Percentiles rank a stretch among this genome's conserved stretches.
These are phyloP conservation scores for Isatis lusitanica DNA, from an alignment of 441 rosid species.

Conservation along the genomic window DNA sequence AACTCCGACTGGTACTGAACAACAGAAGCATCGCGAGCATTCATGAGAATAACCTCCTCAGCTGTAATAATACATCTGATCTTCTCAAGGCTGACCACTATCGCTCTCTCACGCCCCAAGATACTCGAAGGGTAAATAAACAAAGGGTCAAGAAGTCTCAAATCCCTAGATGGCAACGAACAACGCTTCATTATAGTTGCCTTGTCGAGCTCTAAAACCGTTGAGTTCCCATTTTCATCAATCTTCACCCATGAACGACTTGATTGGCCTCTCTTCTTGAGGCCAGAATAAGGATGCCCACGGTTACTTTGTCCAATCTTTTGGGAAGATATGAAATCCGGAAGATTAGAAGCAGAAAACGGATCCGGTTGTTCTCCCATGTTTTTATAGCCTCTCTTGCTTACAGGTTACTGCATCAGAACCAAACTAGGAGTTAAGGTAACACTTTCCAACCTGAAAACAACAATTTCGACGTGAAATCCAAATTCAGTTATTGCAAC, in stretches of 20 bases:
- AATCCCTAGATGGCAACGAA: constrained; percentile 89
- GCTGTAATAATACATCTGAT: constrained; percentile 93
- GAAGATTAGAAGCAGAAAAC: constrained; percentile 31
- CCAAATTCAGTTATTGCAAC: not conserved
- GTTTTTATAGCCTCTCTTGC: constrained; percentile 22
- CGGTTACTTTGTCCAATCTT: constrained; percentile 44
- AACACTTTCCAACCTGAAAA: constrained; percentile 16
- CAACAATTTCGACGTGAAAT: not conserved
- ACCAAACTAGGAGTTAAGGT: not conserved
- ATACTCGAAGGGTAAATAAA: constrained; percentile 90
- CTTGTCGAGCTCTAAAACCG: constrained; percentile 80
- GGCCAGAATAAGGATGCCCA: constrained; percentile 48
- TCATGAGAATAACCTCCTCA: constrained; percentile 89
- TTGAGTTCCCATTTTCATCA: constrained; percentile 66
- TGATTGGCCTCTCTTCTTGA: constrained; percentile 88
- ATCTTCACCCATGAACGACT: constrained; percentile 94
- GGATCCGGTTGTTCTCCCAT: constrained; percentile 56
- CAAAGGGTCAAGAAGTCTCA: constrained; percentile 91
- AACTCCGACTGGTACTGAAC: constrained; percentile 73
- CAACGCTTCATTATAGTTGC: constrained; percentile 89
- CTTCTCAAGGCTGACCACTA: constrained; percentile 90
- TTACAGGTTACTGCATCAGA: constrained; percentile 32
- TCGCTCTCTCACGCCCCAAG: constrained; percentile 89
- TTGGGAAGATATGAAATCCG: constrained; percentile 41
- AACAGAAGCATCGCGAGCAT: constrained; percentile 76